A percentile compares a stretch with the other conserved stretches of the same genome.
These are phyloP conservation scores for Moesziomyces globuligerus DNA, from an alignment of 1,284 basidiomycete genomes.

Conservation along the genomic window DNA sequence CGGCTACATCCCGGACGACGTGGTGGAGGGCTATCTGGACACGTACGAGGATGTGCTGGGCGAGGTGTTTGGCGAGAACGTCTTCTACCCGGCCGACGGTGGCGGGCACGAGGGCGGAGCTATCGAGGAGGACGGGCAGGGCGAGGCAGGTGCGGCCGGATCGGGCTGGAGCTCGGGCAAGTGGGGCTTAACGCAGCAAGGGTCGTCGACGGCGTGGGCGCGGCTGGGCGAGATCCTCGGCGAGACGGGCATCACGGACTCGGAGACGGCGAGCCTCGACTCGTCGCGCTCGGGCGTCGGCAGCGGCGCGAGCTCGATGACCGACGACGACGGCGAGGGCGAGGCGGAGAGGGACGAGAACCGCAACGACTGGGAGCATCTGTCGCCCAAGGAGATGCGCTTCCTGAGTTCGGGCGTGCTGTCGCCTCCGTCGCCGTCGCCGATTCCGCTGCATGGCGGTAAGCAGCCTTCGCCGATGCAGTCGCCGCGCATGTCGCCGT, in stretches of 20 bases:
- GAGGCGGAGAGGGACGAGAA: slow-evolving; percentile 46
- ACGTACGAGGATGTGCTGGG: slow-evolving; percentile 72
- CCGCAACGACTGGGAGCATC: slow-evolving; percentile 62
- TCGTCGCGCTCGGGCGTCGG: slow-evolving; percentile 5
- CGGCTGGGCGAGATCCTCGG: slow-evolving; percentile 60
- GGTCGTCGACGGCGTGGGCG: slow-evolving; percentile 59
- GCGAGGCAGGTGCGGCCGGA: slow-evolving; percentile 12
- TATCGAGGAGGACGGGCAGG: slow-evolving; percentile 2
- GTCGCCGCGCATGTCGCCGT: slow-evolving; percentile 9
- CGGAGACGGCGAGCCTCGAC: slow-evolving; percentile 19
- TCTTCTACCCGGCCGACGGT: slow-evolving; percentile 29
- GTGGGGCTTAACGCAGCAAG: slow-evolving; percentile 57
- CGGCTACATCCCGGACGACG: slow-evolving; percentile 70
- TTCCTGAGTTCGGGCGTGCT: slow-evolving; percentile 45
- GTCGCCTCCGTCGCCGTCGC: slow-evolving; percentile 38
- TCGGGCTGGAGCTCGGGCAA: slow-evolving; percentile 54
- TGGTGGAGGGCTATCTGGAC: slow-evolving; percentile 71
- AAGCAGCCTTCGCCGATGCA: slow-evolving; percentile 34
- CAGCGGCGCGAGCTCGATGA: neutral
- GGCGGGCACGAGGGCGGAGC: slow-evolving; percentile 5
- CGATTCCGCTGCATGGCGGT: slow-evolving; percentile 27
- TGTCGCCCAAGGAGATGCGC: slow-evolving; percentile 64
- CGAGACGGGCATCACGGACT: slow-evolving; percentile 19
- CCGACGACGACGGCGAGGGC: slow-evolving; percentile 16
- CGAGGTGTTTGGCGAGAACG: slow-evolving; percentile 69